Percentiles rank a stretch among this genome's conserved stretches.
phyloP scores from a whole-genome alignment of 495 filamentous ascomycete species.

The Penicillium desertorum region DNA sequence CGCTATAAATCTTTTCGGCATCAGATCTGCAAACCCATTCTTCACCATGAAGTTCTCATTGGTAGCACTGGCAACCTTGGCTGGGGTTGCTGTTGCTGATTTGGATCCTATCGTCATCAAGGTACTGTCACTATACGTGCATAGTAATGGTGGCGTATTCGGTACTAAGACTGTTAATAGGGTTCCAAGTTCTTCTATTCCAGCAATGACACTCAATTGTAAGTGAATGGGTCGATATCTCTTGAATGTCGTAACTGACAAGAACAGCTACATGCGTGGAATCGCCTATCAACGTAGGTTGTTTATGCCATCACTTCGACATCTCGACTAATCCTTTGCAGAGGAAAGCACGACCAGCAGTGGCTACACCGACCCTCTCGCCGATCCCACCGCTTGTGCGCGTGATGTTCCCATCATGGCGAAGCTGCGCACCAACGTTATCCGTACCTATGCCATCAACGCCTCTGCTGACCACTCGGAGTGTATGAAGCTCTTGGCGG shows the following conservation, averaged over 20 bases:
- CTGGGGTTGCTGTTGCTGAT: slow-evolving; percentile 55
- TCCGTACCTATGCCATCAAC: slow-evolving; percentile 92
- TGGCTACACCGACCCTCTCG: slow-evolving; percentile 66
- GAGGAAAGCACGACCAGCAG: slow-evolving; percentile 43
- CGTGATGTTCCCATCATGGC: slow-evolving; percentile 81
- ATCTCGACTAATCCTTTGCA: slow-evolving; percentile 17
- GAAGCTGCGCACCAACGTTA: slow-evolving; percentile 79
- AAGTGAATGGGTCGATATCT: slow-evolving; percentile 25
- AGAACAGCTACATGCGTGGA: slow-evolving; percentile 68
- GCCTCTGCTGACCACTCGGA: slow-evolving; percentile 71
- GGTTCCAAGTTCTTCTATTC: slow-evolving; percentile 81
- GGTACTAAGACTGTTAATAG: slow-evolving; percentile 32
- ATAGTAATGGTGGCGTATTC: background rate
- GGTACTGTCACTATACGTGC: slow-evolving; percentile 35
- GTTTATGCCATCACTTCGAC: slow-evolving; percentile 3
- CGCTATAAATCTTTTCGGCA: slow-evolving; percentile 19
- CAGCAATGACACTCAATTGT: slow-evolving; percentile 77
- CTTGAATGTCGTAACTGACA: slow-evolving; percentile 11
- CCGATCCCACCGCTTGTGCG: slow-evolving; percentile 64
- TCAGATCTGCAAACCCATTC: slow-evolving; percentile 5
- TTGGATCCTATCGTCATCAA: slow-evolving; percentile 72
- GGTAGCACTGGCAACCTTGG: slow-evolving; percentile 46
- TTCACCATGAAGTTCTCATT: slow-evolving; percentile 46
- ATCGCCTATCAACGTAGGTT: slow-evolving; percentile 78
- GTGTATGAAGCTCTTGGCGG: slow-evolving; percentile 81